Evolutionary conservation across 2,329 filamentous ascomycete genomes (phyloP).

Genomic region (Stenocarpella maydis): DNA sequence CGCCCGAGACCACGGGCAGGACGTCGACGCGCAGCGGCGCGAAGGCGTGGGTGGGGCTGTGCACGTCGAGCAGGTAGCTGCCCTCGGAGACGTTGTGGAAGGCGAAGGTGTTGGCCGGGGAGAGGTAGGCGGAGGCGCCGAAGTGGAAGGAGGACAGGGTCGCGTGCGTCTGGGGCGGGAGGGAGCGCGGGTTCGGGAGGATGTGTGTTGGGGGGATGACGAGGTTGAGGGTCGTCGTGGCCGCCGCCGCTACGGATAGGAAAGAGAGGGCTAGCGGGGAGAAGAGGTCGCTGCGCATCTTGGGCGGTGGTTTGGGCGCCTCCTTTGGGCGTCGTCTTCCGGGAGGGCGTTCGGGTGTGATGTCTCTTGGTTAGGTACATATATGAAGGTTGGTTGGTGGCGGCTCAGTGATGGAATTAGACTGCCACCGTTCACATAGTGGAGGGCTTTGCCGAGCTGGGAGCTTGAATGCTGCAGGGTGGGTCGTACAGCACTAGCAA

Average conservation of each 20-base stretch:
- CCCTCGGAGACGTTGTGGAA: conserved; percentile 77
- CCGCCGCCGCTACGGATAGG: conserved; percentile 43
- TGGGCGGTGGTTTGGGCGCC: neutral
- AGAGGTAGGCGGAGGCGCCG: conserved; percentile 66
- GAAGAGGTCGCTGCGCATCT: conserved; percentile 45
- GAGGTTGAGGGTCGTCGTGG: conserved; percentile 54
- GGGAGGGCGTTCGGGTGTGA: neutral
- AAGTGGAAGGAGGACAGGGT: conserved; percentile 57
- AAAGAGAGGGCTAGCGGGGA: conserved; percentile 45
- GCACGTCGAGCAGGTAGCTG: conserved; percentile 84
- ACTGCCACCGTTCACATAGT: neutral
- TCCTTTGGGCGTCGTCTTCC: neutral
- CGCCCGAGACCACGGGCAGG: conserved; percentile 47
- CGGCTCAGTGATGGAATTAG: neutral
- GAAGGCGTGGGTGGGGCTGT: conserved; percentile 78
- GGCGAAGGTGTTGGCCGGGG: conserved; percentile 73
- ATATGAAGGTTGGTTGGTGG: neutral
- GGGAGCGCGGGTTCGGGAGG: conserved; percentile 59
- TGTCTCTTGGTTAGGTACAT: neutral
- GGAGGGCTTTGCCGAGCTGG: neutral
- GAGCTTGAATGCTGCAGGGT: conserved; percentile 2
- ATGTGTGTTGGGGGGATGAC: conserved; percentile 48
- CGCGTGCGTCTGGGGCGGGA: conserved; percentile 73
- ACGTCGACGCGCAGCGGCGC: conserved; percentile 84
- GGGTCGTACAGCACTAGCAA: neutral